phyloP scores from a whole-genome alignment of 2,329 filamentous ascomycete species.

The Fusarium torreyae region DNA sequence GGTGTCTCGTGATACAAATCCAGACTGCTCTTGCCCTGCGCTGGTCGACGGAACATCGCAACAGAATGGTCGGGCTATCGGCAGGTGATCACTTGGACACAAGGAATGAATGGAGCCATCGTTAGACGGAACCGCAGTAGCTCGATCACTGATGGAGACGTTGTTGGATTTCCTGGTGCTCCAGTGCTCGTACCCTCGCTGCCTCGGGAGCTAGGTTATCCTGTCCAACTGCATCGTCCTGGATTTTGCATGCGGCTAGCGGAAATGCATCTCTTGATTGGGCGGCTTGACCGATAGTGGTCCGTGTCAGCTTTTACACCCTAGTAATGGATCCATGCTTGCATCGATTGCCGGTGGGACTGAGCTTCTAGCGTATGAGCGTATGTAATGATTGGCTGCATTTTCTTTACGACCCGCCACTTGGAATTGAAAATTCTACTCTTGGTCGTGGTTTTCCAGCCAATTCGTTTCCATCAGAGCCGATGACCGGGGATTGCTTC shows the following conservation, averaged over 20 bases:
- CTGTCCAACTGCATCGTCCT: constrained; percentile 19
- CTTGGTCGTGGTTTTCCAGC: neutral
- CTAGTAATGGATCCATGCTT: constrained; percentile 17
- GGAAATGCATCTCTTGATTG: constrained; percentile 41
- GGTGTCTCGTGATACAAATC: constrained; percentile 35
- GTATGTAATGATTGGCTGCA: constrained; percentile 40
- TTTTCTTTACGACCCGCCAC: constrained; percentile 34
- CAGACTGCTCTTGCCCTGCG: constrained; percentile 3
- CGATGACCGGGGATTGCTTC: constrained; percentile 41
- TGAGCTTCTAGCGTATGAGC: constrained; percentile 39
- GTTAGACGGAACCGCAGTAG: constrained; percentile 17
- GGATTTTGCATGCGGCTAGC: constrained; percentile 46
- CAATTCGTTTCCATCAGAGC: constrained; percentile 39
- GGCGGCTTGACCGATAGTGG: constrained; percentile 32
- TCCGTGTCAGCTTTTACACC: constrained; percentile 20
- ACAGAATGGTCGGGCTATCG: constrained; percentile 35
- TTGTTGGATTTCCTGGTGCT: constrained; percentile 4
- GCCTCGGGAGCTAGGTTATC: constrained; percentile 27
- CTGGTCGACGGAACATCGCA: constrained; percentile 29
- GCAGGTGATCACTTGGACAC: constrained; percentile 37
- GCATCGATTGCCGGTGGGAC: constrained; percentile 42
- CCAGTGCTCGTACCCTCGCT: no score
- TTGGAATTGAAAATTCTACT: constrained; percentile 46
- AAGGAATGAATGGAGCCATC: constrained; percentile 31
- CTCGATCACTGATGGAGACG: constrained; percentile 17